Base-by-base conservation (phyloP, 2,329 filamentous ascomycete species). In the Trichoderma gracile region DNA sequence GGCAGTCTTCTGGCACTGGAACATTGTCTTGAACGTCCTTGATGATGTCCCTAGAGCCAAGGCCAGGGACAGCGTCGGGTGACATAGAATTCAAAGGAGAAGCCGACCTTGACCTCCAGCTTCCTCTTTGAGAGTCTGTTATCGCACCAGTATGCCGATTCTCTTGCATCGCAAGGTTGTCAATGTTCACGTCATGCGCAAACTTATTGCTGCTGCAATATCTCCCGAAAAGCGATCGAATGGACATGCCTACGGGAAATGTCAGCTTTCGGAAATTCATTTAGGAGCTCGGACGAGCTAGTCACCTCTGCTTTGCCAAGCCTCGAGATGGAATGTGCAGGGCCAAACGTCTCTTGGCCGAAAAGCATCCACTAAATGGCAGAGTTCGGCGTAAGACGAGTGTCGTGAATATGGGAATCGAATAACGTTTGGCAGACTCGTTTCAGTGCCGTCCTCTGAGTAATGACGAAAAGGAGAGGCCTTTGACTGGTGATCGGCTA, bases 341-440 rank as follows among this genome's bases (percentile, higher is more conserved):
- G 93, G 92, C 79, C 89, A 90, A 2, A 97, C 80, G 70, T 97
- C 92, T 52, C 78, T 85, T 0, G 93, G 93, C 30, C 79, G 84
- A 69, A 97, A 90, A 0, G 81, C 80, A 3, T 80, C 73, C 1
- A 97, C 81, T 0, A 97, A 78, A 60, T 86, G 77, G 67, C 91
- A 89, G 3, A 96, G 82, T 73, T 97, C 94, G 0, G 81, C 79
- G 66, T 95, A 94, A 0, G 92, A 96, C 0, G 94, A 96, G 75
- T 98, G 94, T 1, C 94, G 85, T 0, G 94, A 94, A 72, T 93
- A 97, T 0, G 93, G 91, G 69, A 97, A 97, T 0, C 73, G 78
- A 3, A 88, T 84, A 0, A 71, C 71, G 14, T 70, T 77, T 0
- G 82, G 77, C 2, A 84, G 71, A 0, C 1, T 21, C 4, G n/a